Conservation (phyloP, 805 yeast species). For the Metschnikowia reukaufii region DNA sequence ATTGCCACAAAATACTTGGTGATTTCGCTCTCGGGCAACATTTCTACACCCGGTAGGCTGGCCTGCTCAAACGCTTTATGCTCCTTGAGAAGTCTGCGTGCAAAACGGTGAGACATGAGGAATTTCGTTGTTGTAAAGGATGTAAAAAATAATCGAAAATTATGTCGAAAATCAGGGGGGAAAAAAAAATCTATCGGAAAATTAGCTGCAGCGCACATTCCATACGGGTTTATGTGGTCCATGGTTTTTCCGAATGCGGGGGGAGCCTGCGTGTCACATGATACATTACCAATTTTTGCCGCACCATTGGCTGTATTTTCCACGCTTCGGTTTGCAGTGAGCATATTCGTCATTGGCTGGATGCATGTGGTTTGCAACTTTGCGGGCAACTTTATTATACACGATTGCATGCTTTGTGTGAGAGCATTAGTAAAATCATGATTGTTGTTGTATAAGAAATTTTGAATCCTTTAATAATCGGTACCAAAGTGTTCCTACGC, state of each 20-base stretch:
- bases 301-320: slow-evolving; percentile 8
- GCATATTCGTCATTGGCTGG: too few species aligned
- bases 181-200: background rate
- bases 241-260: slow-evolving; percentile 7
- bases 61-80: slow-evolving; percentile 8
- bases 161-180: background rate
- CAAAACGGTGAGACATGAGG: slow-evolving; percentile 18
- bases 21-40: slow-evolving; percentile 14
- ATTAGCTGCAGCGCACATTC: slow-evolving; percentile 1
- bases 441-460: too few species aligned
- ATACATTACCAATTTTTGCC: slow-evolving; percentile 3
- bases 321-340: background rate
- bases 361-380: too few species aligned
- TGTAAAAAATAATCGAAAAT: too few species aligned
- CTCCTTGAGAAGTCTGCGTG: slow-evolving; percentile 19
- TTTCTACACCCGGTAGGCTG: slow-evolving; percentile 11
- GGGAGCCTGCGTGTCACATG: slow-evolving; percentile 6
- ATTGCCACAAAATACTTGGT: slow-evolving; percentile 10
- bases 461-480: too few species aligned
- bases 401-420: too few species aligned
- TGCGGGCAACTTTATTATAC: too few species aligned
- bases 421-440: too few species aligned
- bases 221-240: slow-evolving; percentile 10
- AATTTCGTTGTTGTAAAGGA: background rate
- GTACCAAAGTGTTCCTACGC: too few species aligned